A percentile compares a stretch with the other conserved stretches of the same genome.
Conservation (phyloP, 257 asterid species). For the Lycium ferocissimum region DNA sequence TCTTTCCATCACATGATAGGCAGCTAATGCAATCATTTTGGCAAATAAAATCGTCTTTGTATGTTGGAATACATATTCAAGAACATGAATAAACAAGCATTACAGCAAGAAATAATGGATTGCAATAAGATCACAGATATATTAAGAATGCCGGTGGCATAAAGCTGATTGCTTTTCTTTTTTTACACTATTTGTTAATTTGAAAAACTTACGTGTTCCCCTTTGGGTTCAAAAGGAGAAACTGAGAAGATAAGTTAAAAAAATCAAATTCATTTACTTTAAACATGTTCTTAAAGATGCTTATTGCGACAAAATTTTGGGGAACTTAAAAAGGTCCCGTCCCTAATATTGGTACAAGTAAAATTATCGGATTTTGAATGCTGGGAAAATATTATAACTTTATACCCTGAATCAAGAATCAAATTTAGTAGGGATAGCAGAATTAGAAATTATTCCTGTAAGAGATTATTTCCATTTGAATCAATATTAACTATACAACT, state of each 20-base stretch:
- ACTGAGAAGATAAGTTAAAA: background rate
- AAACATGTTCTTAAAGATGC: background rate
- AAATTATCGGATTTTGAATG: background rate
- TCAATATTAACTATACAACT: background rate
- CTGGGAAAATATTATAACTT: background rate
- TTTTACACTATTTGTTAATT: too few relatives aligned
- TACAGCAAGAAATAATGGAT: background rate
- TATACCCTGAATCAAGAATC: background rate
- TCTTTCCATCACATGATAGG: conserved; percentile 36
- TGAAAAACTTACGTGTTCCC: background rate
- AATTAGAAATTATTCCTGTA: background rate
- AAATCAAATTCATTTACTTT: too few relatives aligned
- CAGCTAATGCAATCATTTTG: background rate
- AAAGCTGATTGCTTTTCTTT: background rate
- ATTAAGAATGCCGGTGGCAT: background rate
- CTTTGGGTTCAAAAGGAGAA: background rate
- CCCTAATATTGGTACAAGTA: background rate
- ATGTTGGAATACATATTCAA: background rate
- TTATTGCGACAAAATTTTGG: background rate
- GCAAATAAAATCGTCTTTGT: background rate
- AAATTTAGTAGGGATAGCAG: background rate
- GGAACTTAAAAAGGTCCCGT: background rate
- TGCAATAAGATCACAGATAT: too few relatives aligned
- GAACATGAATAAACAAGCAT: background rate
- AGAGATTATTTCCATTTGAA: background rate